These are phyloP conservation scores for Geranomyces variabilis DNA, from an alignment of 192 early-diverging fungal genomes.

Conservation along the genomic window DNA sequence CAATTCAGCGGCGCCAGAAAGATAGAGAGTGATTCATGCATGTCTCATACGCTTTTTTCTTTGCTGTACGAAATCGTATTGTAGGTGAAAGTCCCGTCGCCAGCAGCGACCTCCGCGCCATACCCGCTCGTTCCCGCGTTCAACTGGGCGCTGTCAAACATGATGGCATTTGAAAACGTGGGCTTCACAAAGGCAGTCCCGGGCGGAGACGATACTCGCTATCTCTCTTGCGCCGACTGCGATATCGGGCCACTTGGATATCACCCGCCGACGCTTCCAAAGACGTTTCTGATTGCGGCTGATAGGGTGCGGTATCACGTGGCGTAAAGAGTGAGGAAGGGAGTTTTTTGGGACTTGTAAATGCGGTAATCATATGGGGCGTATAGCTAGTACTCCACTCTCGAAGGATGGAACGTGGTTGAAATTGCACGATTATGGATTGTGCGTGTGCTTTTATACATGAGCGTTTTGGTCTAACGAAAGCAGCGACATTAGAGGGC, in stretches of 20 bases:
- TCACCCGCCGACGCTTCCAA: neutral
- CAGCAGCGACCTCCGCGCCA: neutral
- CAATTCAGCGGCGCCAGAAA: neutral
- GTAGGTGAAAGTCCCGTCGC: neutral
- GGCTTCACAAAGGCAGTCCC: constrained; percentile 41
- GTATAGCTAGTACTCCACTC: too few species aligned
- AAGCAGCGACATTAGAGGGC: too few species aligned
- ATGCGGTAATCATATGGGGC: too few species aligned
- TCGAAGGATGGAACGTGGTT: too few species aligned
- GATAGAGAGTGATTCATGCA: neutral
- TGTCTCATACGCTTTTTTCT: neutral
- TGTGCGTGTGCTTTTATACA: too few species aligned
- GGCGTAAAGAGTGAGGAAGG: neutral
- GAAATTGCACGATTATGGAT: too few species aligned
- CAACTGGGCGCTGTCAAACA: constrained; percentile 39
- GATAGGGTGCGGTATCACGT: constrained; percentile 29
- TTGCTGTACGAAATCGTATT: too few species aligned
- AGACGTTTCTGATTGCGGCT: constrained; percentile 30
- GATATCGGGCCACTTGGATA: constrained; percentile 46
- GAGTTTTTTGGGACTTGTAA: too few species aligned
- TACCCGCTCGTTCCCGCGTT: constrained; percentile 17
- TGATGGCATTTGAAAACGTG: constrained; percentile 52
- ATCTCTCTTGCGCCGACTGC: constrained; percentile 47
- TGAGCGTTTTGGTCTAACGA: too few species aligned
- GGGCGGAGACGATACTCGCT: constrained; percentile 19